Evolutionary conservation across 1,284 basidiomycete genomes (phyloP).

Genomic region (Pseudozyma tsukubaensis): DNA sequence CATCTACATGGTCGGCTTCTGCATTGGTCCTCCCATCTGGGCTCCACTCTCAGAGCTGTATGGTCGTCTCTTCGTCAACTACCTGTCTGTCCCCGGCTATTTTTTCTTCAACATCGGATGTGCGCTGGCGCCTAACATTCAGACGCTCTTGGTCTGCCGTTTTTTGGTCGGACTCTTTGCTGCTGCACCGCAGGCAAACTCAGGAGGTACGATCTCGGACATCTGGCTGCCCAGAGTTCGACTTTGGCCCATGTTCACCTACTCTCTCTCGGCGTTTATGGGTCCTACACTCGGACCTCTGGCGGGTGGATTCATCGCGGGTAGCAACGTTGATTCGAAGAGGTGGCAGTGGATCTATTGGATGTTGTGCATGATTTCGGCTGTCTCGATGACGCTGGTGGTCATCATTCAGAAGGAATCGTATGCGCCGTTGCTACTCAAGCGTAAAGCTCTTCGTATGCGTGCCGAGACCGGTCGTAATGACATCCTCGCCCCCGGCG

Average conservation of each 20-base stretch:
- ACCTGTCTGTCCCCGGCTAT: constrained; percentile 42
- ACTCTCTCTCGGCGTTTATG: constrained; percentile 45
- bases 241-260: constrained; percentile 51
- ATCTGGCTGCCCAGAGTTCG: constrained; percentile 34
- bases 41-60: constrained; percentile 54
- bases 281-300: constrained; percentile 41
- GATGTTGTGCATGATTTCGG: constrained; percentile 34
- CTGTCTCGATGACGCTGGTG: constrained; percentile 25
- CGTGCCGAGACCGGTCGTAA: constrained; percentile 16
- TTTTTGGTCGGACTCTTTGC: constrained; percentile 53
- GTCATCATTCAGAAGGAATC: constrained; percentile 33
- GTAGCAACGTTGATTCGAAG: constrained; percentile 10
- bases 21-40: constrained; percentile 53
- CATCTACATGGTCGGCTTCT: constrained; percentile 53
- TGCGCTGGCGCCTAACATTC: constrained; percentile 41
- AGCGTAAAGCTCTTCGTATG: constrained; percentile 21
- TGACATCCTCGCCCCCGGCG: constrained; percentile 29
- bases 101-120: constrained; percentile 53
- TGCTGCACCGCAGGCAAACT: constrained; percentile 43
- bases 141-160: constrained; percentile 44
- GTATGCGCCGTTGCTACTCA: constrained; percentile 49
- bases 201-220: constrained; percentile 42
- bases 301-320: constrained; percentile 36
- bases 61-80: constrained; percentile 52
- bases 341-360: constrained; percentile 53